These are phyloP conservation scores for Herpetomonas muscarum DNA, from an alignment of 208 protist genomes.

Conservation along the genomic window DNA sequence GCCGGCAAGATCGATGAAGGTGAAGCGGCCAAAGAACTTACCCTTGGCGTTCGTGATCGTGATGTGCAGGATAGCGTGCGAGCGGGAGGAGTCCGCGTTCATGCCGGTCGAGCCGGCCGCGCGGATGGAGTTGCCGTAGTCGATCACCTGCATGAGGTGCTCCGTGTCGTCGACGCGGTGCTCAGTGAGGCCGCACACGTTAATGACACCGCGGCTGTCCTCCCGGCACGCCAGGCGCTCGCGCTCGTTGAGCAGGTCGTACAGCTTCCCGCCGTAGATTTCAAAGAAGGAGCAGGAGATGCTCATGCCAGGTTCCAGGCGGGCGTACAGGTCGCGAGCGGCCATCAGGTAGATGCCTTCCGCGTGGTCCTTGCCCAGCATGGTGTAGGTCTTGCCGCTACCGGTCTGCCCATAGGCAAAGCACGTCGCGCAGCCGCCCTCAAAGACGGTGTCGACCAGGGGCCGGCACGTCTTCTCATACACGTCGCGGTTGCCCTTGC, in stretches of 20 bases:
- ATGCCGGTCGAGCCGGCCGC: conserved; percentile 92
- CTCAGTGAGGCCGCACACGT: conserved; percentile 75
- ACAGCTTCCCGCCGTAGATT: conserved; percentile 84
- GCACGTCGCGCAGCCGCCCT: conserved; percentile 87
- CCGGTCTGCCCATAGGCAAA: conserved; percentile 94
- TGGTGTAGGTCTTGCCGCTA: conserved; percentile 92
- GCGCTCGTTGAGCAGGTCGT: conserved; percentile 80
- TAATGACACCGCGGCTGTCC: conserved; percentile 88
- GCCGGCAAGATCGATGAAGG: conserved; percentile 93
- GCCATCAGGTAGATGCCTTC: conserved; percentile 79
- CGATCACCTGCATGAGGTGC: conserved; percentile 78
- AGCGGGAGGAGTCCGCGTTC: conserved; percentile 93
- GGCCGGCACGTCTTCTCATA: conserved; percentile 88
- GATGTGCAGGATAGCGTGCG: conserved; percentile 95
- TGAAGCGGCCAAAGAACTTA: conserved; percentile 89
- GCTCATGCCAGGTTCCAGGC: conserved; percentile 52
- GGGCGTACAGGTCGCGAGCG: conserved; percentile 68
- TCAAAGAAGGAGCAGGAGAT: conserved; percentile 84
- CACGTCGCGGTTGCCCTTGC: conserved; percentile 85
- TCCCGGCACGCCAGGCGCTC: conserved; percentile 85
- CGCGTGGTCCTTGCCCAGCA: conserved; percentile 87
- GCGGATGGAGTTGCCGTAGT: conserved; percentile 84
- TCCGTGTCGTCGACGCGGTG: conserved; percentile 62
- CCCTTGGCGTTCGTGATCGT: conserved; percentile 76
- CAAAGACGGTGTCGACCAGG: conserved; percentile 90